These are phyloP conservation scores for Mortierella sp. DNA, from an alignment of 371 early-diverging fungal species.

Conservation along the genomic window DNA sequence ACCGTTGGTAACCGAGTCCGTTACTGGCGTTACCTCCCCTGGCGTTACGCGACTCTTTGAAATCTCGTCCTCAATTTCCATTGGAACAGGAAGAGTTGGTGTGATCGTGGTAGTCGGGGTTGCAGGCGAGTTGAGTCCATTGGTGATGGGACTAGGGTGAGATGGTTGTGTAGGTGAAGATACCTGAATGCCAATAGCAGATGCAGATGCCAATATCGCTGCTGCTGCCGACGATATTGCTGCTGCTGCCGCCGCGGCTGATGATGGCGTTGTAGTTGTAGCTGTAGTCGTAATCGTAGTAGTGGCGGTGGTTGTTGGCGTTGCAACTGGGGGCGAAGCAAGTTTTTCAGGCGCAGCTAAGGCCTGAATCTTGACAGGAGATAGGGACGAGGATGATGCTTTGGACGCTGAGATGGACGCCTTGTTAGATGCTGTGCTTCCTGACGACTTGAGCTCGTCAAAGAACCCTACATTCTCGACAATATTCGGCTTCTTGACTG, in stretches of 20 bases:
- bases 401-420: background rate
- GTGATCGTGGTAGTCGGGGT: background rate
- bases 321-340: too few relatives aligned
- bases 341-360: background rate
- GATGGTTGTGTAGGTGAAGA: too few relatives aligned
- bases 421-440: background rate
- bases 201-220: too few relatives aligned
- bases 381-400: background rate
- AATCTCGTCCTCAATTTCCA: background rate
- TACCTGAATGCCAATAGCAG: too few relatives aligned
- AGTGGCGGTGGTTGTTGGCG: too few relatives aligned
- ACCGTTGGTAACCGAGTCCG: too few relatives aligned
- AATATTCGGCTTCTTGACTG: conserved; percentile 23
- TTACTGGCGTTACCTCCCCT: background rate
- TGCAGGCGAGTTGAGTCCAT: background rate
- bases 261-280: background rate
- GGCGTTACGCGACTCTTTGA: too few relatives aligned
- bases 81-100: background rate
- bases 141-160: too few relatives aligned
- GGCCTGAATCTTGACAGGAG: background rate
- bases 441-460: conserved; percentile 14
- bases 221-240: background rate
- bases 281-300: too few relatives aligned
- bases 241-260: too few relatives aligned
- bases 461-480: conserved; percentile 28